Percentiles rank a stretch among this genome's conserved stretches.
phyloP scores from a whole-genome alignment of 495 filamentous ascomycete species.

The Tuber aestivum region DNA sequence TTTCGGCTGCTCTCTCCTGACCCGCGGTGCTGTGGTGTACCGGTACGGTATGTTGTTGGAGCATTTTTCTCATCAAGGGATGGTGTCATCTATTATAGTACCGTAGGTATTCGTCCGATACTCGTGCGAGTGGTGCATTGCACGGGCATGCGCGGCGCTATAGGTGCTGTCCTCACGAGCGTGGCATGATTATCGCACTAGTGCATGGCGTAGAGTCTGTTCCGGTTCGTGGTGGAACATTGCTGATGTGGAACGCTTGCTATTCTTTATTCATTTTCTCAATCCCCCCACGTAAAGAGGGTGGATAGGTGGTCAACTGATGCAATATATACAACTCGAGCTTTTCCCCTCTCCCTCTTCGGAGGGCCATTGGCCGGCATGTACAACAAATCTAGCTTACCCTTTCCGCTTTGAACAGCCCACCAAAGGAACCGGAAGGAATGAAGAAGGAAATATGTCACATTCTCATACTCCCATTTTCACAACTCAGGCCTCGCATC shows the following conservation, averaged over 20 bases:
- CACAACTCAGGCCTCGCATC: neutral
- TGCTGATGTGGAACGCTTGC: neutral
- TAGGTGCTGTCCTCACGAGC: neutral
- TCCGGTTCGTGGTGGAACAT: neutral
- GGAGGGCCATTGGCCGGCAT: neutral
- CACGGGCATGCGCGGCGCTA: neutral
- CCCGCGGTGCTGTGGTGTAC: too few species aligned
- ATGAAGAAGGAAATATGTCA: neutral
- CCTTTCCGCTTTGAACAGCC: neutral
- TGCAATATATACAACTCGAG: neutral
- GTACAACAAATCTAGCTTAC: neutral
- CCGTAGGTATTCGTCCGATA: neutral
- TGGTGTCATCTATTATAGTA: neutral
- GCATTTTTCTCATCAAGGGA: neutral
- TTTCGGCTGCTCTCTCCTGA: too few species aligned
- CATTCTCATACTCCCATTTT: neutral
- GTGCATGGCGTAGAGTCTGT: neutral
- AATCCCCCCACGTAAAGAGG: neutral
- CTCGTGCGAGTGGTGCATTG: neutral
- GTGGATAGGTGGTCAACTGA: neutral
- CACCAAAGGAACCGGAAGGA: neutral
- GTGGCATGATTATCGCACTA: neutral
- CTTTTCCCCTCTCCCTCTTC: neutral
- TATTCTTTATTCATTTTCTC: neutral
- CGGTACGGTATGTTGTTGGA: too few species aligned